A percentile compares a stretch with the other conserved stretches of the same genome.
Evolutionary conservation across 2,329 filamentous ascomycete genomes (phyloP).

Genomic region (Fonsecaea pedrosoi): DNA sequence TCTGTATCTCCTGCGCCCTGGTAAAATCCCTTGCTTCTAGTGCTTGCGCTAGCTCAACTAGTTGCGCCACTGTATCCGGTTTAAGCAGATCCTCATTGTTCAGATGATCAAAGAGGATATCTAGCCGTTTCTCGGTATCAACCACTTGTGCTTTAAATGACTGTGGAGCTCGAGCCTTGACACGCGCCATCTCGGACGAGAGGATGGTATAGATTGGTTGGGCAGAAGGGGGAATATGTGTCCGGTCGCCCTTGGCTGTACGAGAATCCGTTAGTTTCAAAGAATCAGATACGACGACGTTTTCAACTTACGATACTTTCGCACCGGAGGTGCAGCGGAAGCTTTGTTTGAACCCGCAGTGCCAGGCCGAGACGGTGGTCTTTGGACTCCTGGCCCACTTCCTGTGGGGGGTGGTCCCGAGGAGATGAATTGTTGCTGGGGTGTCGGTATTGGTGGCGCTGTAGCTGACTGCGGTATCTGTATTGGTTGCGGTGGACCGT

Average conservation of each 20-base stretch:
- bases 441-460: constrained; percentile 48
- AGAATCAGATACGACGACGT: neutral
- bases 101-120: constrained; percentile 93
- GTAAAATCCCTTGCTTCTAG: constrained; percentile 74
- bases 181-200: constrained; percentile 82
- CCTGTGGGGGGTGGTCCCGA: constrained; percentile 57
- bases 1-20: constrained; percentile 70
- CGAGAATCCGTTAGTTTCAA: constrained; percentile 37
- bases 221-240: constrained; percentile 80
- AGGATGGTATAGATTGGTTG: constrained; percentile 82
- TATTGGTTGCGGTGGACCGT: constrained; percentile 57
- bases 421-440: constrained; percentile 55
- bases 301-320: constrained; percentile 69
- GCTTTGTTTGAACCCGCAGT: constrained; percentile 59
- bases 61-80: constrained; percentile 67
- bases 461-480: constrained; percentile 48
- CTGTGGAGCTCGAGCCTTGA: constrained; percentile 83
- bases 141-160: constrained; percentile 87
- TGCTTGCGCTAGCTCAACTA: constrained; percentile 63
- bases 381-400: constrained; percentile 53
- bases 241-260: constrained; percentile 76
- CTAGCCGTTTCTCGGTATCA: constrained; percentile 90
- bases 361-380: constrained; percentile 55
- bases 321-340: constrained; percentile 57
- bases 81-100: constrained; percentile 93